Conservation (phyloP, 2,329 filamentous ascomycete species). For the Volutella citrinella region DNA sequence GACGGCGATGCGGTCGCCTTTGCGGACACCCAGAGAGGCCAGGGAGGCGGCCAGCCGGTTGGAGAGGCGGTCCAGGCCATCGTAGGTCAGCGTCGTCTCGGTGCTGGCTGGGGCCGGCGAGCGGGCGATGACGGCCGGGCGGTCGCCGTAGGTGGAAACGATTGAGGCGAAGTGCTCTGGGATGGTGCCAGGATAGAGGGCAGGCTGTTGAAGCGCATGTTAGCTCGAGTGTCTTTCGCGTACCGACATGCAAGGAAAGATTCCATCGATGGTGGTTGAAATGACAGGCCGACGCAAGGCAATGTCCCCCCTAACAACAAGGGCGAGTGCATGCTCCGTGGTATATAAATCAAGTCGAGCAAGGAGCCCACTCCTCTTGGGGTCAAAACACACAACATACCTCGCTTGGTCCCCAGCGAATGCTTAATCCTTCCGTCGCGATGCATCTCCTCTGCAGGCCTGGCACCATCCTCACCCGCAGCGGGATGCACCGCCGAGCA, state of each 20-base stretch:
- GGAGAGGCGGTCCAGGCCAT: conserved; percentile 70
- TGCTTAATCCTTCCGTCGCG: conserved; percentile 18
- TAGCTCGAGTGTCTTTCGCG: too few relatives aligned
- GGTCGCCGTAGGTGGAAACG: conserved; percentile 63
- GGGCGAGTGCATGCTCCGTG: too few relatives aligned
- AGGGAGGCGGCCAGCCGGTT: conserved; percentile 74
- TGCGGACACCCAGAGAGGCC: conserved; percentile 66
- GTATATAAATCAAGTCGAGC: too few relatives aligned
- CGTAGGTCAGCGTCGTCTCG: conserved; percentile 71
- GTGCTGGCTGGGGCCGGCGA: conserved; percentile 41
- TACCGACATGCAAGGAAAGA: too few relatives aligned
- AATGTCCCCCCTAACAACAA: too few relatives aligned
- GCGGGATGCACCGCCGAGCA: too few relatives aligned
- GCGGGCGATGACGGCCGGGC: conserved; percentile 54
- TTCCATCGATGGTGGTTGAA: too few relatives aligned
- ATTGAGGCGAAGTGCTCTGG: conserved; percentile 68
- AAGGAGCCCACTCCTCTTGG: too few relatives aligned
- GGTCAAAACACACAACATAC: too few relatives aligned
- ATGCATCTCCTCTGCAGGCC: conserved; percentile 1
- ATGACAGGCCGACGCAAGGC: too few relatives aligned
- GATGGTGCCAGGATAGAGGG: conserved; percentile 65
- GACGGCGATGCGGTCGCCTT: conserved; percentile 82
- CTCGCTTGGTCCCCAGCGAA: conserved; percentile 28
- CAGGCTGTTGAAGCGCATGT: too few relatives aligned
- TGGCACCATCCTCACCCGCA: too few relatives aligned